These are phyloP conservation scores for Stephanodiscus triporus DNA, from an alignment of 108 stramenopile genomes.

Conservation along the genomic window DNA sequence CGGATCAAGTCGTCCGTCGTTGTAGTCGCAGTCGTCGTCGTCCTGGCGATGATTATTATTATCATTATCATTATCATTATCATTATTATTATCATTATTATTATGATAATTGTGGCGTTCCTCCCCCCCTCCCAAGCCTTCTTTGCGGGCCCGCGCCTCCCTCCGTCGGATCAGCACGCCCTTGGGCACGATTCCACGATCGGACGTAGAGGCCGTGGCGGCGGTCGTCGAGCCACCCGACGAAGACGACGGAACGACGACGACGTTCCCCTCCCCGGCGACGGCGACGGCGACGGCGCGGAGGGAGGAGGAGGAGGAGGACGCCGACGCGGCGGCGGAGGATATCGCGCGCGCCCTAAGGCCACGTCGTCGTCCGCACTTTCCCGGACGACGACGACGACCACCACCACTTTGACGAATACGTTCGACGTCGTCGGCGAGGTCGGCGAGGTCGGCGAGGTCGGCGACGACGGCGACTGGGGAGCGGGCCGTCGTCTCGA, in stretches of 20 bases:
- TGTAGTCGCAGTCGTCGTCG: neutral
- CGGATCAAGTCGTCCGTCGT: conserved; percentile 27
- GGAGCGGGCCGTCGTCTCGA: too few species aligned
- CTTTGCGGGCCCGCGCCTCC: neutral
- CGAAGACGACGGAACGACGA: neutral
- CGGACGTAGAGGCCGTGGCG: neutral
- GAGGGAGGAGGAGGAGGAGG: too few species aligned
- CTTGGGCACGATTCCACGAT: neutral
- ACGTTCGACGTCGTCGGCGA: too few species aligned
- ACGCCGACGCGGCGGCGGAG: neutral
- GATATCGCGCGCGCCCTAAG: neutral
- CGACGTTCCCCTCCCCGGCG: too few species aligned
- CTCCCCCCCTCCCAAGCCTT: neutral
- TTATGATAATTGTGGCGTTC: neutral
- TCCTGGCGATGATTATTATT: neutral
- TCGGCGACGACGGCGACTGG: too few species aligned
- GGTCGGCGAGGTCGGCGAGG: too few species aligned
- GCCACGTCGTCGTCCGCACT: neutral
- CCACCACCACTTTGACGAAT: neutral
- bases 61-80: neutral
- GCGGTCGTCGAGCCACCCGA: neutral
- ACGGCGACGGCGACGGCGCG: too few species aligned
- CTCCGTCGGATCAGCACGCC: neutral
- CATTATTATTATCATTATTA: neutral
- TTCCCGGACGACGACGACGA: neutral